A percentile compares a stretch with the other conserved stretches of the same genome.
Conservation (phyloP, 768 basidiomycete species). For the Rubroboletus pulcherrimus region DNA sequence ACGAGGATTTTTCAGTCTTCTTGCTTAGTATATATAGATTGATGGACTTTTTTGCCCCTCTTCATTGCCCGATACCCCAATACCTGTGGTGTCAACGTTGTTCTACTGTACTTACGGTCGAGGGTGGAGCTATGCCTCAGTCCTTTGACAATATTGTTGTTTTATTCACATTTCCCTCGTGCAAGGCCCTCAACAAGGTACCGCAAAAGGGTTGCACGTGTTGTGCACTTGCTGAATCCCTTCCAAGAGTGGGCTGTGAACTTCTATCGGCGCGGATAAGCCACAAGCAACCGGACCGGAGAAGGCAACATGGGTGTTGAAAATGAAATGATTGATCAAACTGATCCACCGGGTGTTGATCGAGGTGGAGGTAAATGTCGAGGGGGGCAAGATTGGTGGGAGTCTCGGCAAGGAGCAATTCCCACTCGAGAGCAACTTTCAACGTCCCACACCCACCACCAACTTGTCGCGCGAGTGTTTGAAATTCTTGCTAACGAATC, state of each 20-base stretch:
- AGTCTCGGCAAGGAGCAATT: neutral
- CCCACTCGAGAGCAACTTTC: neutral
- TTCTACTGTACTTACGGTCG: neutral
- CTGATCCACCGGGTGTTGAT: constrained; percentile 1
- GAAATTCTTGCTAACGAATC: neutral
- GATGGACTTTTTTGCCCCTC: neutral
- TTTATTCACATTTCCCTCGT: neutral
- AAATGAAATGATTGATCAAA: neutral
- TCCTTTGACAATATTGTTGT: neutral
- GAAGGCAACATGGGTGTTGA: neutral
- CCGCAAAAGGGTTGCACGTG: neutral
- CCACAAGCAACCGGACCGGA: neutral
- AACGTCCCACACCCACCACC: neutral
- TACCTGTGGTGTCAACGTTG: neutral
- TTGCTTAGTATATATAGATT: constrained; percentile 7
- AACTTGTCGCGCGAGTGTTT: neutral
- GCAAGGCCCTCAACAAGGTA: too few relatives aligned
- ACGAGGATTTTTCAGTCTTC: neutral
- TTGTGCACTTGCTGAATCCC: neutral
- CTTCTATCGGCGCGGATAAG: neutral
- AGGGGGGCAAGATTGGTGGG: neutral
- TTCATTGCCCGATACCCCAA: neutral
- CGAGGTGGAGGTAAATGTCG: neutral
- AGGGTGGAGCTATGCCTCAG: neutral
- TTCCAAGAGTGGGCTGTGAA: neutral